phyloP scores from a whole-genome alignment of 1,284 basidiomycete species.

The Ganoderma leucocontextum region DNA sequence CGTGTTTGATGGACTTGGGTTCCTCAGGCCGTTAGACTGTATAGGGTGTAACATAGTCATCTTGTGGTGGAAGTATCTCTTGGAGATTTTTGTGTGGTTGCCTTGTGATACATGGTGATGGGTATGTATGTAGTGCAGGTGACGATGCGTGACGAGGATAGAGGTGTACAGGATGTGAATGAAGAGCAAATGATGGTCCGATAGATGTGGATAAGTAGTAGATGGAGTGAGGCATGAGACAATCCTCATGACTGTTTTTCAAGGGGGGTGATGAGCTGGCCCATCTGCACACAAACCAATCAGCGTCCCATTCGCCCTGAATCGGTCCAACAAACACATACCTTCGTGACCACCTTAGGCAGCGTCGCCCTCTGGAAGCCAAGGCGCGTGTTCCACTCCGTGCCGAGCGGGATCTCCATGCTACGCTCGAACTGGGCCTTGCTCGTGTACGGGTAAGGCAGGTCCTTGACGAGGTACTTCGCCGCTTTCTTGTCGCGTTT shows the following conservation, averaged over 20 bases:
- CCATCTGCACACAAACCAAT: slow-evolving; percentile 33
- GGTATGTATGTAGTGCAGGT: not conserved
- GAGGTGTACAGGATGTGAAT: not conserved
- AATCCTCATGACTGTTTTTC: slow-evolving; percentile 36
- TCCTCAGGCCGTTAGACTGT: not conserved
- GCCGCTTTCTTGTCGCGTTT: slow-evolving; percentile 92
- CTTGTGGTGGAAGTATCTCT: not conserved
- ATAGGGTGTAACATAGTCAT: slow-evolving; percentile 9
- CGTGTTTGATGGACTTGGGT: slow-evolving; percentile 11
- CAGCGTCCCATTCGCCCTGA: not conserved
- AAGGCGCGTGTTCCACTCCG: slow-evolving; percentile 94
- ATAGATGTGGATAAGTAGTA: not conserved
- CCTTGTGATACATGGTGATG: not conserved
- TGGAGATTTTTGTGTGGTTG: not conserved
- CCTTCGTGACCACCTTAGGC: slow-evolving; percentile 89
- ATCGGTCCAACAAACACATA: slow-evolving; percentile 42
- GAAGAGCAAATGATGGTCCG: not conserved
- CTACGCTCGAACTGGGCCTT: slow-evolving; percentile 89
- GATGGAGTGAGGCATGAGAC: not conserved
- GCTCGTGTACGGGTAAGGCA: slow-evolving; percentile 92
- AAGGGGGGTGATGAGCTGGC: slow-evolving; percentile 42
- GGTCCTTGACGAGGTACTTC: slow-evolving; percentile 88
- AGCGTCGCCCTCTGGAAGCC: slow-evolving; percentile 87
- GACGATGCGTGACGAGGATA: not conserved
- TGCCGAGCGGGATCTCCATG: slow-evolving; percentile 84